These are phyloP conservation scores for Cyberlindnera japonica DNA, from an alignment of 805 yeast genomes.

Conservation along the genomic window DNA sequence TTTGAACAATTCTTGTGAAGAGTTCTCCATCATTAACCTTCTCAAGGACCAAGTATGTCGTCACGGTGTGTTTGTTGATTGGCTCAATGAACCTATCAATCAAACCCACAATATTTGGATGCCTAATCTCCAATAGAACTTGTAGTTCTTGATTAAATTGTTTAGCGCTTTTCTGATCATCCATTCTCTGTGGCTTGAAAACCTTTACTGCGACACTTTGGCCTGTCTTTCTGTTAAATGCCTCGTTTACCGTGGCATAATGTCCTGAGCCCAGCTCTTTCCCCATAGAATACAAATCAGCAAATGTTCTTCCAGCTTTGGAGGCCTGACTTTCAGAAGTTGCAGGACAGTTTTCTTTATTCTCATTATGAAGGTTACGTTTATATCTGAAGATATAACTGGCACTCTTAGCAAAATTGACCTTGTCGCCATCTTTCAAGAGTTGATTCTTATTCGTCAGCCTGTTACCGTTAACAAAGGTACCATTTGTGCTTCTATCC, in stretches of 20 bases:
- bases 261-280: conserved; percentile 71
- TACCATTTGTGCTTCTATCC: conserved; percentile 61
- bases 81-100: conserved; percentile 58
- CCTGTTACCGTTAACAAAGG: conserved; percentile 56
- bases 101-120: conserved; percentile 66
- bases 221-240: conserved; percentile 54
- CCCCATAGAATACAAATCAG: conserved; percentile 49
- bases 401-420: conserved; percentile 54
- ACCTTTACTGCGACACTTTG: conserved; percentile 69
- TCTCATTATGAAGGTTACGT: conserved; percentile 14
- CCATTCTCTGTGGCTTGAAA: conserved; percentile 52
- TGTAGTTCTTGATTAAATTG: conserved; percentile 63
- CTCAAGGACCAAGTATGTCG: conserved; percentile 61
- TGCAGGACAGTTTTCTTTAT: conserved; percentile 17
- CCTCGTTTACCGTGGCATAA: conserved; percentile 77
- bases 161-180: conserved; percentile 36
- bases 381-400: conserved; percentile 46
- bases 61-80: conserved; percentile 38
- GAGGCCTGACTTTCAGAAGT: not conserved
- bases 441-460: conserved; percentile 44
- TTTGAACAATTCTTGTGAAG: conserved; percentile 65
- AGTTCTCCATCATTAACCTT: conserved; percentile 73
- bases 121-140: conserved; percentile 60
- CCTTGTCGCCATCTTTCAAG: conserved; percentile 60
- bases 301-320: conserved; percentile 39